Percentiles rank a stretch among this genome's conserved stretches.
phyloP scores from a whole-genome alignment of 331 rosid species.

The Pyrus hybrid region DNA sequence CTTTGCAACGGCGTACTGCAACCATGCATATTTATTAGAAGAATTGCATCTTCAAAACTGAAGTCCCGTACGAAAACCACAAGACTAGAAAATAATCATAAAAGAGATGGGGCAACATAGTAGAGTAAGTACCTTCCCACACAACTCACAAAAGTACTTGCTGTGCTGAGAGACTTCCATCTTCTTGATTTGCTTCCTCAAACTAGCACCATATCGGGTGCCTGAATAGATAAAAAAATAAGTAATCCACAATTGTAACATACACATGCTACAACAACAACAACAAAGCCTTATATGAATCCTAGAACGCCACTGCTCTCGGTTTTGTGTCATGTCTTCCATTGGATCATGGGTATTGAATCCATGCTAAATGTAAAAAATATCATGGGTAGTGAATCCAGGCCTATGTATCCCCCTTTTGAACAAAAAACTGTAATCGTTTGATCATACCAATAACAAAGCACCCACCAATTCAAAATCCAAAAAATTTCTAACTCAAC shows the following conservation, averaged over 20 bases:
- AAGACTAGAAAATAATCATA: not conserved
- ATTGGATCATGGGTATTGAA: too few species aligned
- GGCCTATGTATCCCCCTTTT: too few species aligned
- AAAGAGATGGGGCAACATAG: not conserved
- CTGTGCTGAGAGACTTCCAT: conserved; percentile 85
- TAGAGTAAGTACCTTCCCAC: conserved; percentile 56
- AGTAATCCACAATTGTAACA: not conserved
- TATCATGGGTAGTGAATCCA: too few species aligned
- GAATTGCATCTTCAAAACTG: not conserved
- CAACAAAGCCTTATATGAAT: not conserved
- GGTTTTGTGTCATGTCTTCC: too few species aligned
- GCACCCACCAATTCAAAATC: not conserved
- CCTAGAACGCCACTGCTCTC: too few species aligned
- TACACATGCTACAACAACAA: not conserved
- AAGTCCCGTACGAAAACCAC: not conserved
- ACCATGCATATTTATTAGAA: not conserved
- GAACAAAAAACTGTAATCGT: too few species aligned
- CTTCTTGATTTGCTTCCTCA: conserved; percentile 82
- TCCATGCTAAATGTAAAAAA: too few species aligned
- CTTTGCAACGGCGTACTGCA: conserved; percentile 69
- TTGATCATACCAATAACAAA: not conserved
- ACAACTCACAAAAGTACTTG: conserved; percentile 68
- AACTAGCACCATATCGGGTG: conserved; percentile 87
- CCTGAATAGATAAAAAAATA: conserved; percentile 26
- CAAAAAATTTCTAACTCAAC: too few species aligned